phyloP scores from a whole-genome alignment of 371 early-diverging fungal species.

The Apophysomyces sp. region DNA sequence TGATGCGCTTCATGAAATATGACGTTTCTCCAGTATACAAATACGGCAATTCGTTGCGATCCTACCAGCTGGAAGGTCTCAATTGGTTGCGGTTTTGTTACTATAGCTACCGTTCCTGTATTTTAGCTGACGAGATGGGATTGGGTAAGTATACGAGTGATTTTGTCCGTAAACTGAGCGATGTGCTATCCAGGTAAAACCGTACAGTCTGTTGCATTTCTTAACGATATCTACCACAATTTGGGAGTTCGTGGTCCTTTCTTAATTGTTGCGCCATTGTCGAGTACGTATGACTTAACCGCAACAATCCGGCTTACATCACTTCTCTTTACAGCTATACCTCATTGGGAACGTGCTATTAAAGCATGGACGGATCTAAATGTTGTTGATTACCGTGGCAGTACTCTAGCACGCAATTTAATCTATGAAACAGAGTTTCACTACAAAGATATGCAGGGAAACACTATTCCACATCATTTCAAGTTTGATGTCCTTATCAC shows the following conservation, averaged over 20 bases:
- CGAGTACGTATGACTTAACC: constrained; percentile 23
- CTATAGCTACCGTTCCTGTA: constrained; percentile 58
- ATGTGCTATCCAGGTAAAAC: constrained; percentile 51
- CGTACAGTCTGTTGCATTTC: constrained; percentile 73
- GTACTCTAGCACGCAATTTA: constrained; percentile 45
- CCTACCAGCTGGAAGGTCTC: constrained; percentile 69
- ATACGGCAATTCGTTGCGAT: constrained; percentile 65
- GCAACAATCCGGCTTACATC: neutral
- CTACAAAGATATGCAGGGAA: constrained; percentile 54
- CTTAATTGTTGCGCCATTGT: constrained; percentile 73
- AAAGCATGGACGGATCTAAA: constrained; percentile 72
- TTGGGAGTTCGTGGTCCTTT: constrained; percentile 63
- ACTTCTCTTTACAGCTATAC: constrained; percentile 40
- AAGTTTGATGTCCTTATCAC: constrained; percentile 85
- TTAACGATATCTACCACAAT: constrained; percentile 60
- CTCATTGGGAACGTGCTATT: constrained; percentile 75
- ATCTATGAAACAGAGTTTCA: constrained; percentile 70
- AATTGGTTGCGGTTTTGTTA: constrained; percentile 76
- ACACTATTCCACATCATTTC: constrained; percentile 44
- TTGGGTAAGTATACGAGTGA: constrained; percentile 48
- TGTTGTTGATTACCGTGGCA: constrained; percentile 70
- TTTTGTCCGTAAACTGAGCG: neutral
- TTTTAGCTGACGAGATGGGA: constrained; percentile 87
- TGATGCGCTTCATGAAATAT: constrained; percentile 56
- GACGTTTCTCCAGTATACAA: constrained; percentile 67